Evolutionary conservation across 202 grass and related monocot genomes (phyloP), one percentile per base, ranked within the genome.

Genomic region (Hordeum pubiflorum): DNA sequence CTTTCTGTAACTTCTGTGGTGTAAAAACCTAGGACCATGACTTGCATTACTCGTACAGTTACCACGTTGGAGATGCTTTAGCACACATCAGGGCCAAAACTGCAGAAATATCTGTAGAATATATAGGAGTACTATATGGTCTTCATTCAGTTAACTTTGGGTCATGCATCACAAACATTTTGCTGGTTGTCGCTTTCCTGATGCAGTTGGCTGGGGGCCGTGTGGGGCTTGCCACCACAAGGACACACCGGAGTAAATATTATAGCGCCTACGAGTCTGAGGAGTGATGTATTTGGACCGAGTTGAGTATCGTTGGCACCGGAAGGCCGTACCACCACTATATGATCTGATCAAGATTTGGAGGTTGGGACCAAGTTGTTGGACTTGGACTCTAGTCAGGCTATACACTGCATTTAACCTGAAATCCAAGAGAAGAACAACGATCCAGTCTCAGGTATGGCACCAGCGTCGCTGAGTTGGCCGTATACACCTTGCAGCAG

Each of bases 391-490:
- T 55, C 18, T 79, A 75, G 73, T 68, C 57, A 86, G 32, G 69
- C 52, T 46, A 75, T 86, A 20, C 74, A 79, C 41, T 74, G 83
- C 74, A 89, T 75, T 61, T 23, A 38, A 44, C 60, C 67, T 58
- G 31, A 60, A 78, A 7, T 82, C 67, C 67, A 74, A 61, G 23
- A 23, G 66, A 52, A 18, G 0, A 86, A 15, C 50, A 41, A 31
- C 31, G 66, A 89, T 82, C 67, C 60, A 74, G 26, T 74, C 80
- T 39, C 68, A 82, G 74, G 79, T 79, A 82, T 85, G 68, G 87
- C 75, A 71, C 87, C 79, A 82, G 74, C 67, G 59, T 61, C 32
- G 83, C 59, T 40, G 69, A 62, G 39, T 82, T 82, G 79, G 73
- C 29, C 22, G 6, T 75, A 78, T 41, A 68, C 31, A 10, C 10